Evolutionary conservation across 2,329 filamentous ascomycete species (phyloP).

Genomic region (Diplodia mutila): DNA sequence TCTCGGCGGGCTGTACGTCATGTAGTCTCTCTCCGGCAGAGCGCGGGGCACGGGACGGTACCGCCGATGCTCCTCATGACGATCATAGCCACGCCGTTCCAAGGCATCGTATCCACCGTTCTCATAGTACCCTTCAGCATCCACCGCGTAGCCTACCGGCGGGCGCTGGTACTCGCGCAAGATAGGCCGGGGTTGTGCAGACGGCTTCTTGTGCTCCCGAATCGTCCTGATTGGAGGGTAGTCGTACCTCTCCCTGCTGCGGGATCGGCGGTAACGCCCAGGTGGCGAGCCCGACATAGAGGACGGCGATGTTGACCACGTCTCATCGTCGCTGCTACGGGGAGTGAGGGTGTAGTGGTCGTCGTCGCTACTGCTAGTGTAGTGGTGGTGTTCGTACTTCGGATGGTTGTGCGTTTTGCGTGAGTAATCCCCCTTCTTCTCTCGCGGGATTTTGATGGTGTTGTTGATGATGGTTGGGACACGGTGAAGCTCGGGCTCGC

Average conservation of each 20-base stretch:
- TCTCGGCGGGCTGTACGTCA: slow-evolving; percentile 2
- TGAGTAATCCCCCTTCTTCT: neutral
- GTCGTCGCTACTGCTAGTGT: slow-evolving; percentile 2
- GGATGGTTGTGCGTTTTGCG: neutral
- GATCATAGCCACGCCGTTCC: neutral
- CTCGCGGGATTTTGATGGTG: neutral
- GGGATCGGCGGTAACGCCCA: neutral
- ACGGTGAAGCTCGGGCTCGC: neutral
- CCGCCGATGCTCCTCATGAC: neutral
- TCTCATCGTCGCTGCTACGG: slow-evolving; percentile 1
- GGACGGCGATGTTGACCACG: neutral
- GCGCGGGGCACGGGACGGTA: neutral
- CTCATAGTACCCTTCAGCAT: slow-evolving; percentile 8
- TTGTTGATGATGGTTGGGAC: slow-evolving; percentile 5
- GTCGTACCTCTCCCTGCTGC: neutral
- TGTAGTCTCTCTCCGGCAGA: neutral
- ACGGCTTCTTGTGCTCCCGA: slow-evolving; percentile 7
- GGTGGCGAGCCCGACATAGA: neutral
- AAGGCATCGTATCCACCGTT: slow-evolving; percentile 6
- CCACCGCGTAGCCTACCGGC: neutral
- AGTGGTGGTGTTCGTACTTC: neutral
- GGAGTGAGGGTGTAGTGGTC: neutral
- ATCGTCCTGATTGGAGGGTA: neutral
- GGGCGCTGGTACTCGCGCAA: neutral
- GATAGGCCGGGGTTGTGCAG: neutral